Base-by-base conservation (phyloP, 177 flowering plant species). In the Vitis hybrid region DNA sequence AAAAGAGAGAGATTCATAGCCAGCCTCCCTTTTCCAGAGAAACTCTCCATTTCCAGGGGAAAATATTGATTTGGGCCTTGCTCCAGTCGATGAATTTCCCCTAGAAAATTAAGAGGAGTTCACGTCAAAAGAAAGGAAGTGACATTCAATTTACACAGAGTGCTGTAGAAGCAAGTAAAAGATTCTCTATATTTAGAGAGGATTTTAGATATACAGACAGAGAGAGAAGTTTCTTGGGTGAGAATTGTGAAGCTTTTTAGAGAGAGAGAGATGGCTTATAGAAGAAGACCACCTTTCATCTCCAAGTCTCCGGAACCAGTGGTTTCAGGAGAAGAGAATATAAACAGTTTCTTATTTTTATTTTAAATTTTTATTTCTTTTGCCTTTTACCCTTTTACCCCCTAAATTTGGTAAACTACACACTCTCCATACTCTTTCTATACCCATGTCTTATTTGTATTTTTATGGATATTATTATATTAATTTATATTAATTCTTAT, bases 11-110 rank as follows among this genome's bases (percentile, higher is more conserved):
- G 66, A 15, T 30, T 52, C 61, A 73, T 54, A 24, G 66, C 55
- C 32, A 69, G 63, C 27, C 32, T 73, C 71, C 41, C 63, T 66
- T 72, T 72, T 12, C 74, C 69, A 0, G 58, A 32, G 18, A 68
- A 54, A 53, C 57, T 61, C 57, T 67, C 67, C 76, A 73, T 73
- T 64, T 64, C 14, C 52, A 3, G 50, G 30, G 32, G 9, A 18
- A 9, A 70, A 70, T 15, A 9, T 51, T 49, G 11, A 32, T n/a
- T 12, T 61, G 66, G 49, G 35, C 27, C 50, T 65, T 65, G 10
- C 54, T 24, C 61, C 46, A 8, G 46, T 41, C 9, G 46, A 41
- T 8, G 46, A 41, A 41, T 41, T 41, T 41, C 4, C 46, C 46
- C 46, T 0, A 4, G 46, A 41, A 41, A 41, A 8, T 41, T 41